Evolutionary conservation across 164 flowering plant species (phyloP), one percentile per base, ranked within the genome.

Genomic region (Vitis cinerea): DNA sequence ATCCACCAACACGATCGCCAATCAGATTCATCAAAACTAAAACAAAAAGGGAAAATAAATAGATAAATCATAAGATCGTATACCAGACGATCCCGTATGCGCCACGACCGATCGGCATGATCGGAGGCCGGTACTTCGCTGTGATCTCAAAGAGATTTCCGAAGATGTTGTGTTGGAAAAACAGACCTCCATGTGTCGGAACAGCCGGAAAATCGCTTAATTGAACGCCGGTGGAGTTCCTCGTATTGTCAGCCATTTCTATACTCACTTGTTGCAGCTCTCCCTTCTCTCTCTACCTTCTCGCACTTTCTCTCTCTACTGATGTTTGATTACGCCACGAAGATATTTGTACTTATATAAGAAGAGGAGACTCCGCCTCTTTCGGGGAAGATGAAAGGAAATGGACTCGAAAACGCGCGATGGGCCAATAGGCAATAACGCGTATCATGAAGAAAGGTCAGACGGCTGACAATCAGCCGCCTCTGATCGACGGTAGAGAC

Each of bases 31-130:
- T 17, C 62, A 30, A 19, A 13, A 60, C 1, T 17, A 30, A 58
- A 49, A 64, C 8, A 50, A 56, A 19, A 66, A 65, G 58, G 55
- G 14, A 15, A 16, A 52, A 15, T 56, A 60, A 30, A 49, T 16
- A 29, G 31, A 8, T 13, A 8, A 58, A 66, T 49, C 6, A 52
- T 52, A n/a, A 37, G 13, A n/a, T 8, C 2, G 6, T 31, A 51
- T 85, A 94, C 98, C 98, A 94, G 64, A 94, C 97, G 73, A 94
- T 86, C 17, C 98, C 98, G 59, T 94, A 94, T 3, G 98, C 98
- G 16, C 98, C 98, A 3, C 97, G 90, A 48, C 98, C 98, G 62
- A 94, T 85, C 0, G 98, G 97, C 80, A 80, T 73, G 74, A 94
- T 86, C 60, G 98, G 98, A 49, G 97, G 88, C 0, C 79, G 80